These are phyloP conservation scores for Plasmodiophora brassicae DNA, from an alignment of 208 protist species.

Conservation along the genomic window DNA sequence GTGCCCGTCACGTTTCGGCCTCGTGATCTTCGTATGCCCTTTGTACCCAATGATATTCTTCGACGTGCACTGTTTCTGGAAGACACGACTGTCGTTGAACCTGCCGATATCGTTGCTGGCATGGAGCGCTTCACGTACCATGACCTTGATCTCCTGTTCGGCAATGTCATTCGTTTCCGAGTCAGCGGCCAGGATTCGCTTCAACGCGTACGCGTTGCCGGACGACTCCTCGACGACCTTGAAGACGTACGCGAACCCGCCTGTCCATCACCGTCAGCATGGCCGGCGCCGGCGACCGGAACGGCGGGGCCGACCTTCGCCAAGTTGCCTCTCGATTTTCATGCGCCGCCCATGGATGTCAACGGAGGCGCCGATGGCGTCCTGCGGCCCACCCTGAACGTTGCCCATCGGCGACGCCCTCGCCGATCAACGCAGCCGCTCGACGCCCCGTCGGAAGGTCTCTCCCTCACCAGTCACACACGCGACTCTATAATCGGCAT, in stretches of 20 bases:
- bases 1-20: neutral
- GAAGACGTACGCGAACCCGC: conserved; percentile 21
- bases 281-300: too few species aligned
- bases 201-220: neutral
- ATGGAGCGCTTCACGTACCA: neutral
- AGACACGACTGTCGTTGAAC: neutral
- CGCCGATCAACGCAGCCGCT: too few species aligned
- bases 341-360: neutral
- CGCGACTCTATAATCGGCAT: too few species aligned
- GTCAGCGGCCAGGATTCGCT: conserved; percentile 11
- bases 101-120: neutral
- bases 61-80: neutral
- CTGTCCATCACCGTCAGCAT: too few species aligned
- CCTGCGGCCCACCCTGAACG: neutral
- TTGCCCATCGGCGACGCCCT: neutral
- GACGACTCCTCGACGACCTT: conserved; percentile 8
- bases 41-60: neutral
- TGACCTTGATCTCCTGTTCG: neutral
- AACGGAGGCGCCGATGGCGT: neutral
- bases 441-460: too few species aligned
- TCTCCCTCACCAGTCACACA: too few species aligned
- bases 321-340: neutral
- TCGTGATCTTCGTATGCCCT: neutral
- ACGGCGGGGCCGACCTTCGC: too few species aligned
- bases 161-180: neutral